Percentiles rank a stretch among this genome's conserved stretches.
phyloP scores from a whole-genome alignment of 495 filamentous ascomycete species.

The Oidiodendron maius region DNA sequence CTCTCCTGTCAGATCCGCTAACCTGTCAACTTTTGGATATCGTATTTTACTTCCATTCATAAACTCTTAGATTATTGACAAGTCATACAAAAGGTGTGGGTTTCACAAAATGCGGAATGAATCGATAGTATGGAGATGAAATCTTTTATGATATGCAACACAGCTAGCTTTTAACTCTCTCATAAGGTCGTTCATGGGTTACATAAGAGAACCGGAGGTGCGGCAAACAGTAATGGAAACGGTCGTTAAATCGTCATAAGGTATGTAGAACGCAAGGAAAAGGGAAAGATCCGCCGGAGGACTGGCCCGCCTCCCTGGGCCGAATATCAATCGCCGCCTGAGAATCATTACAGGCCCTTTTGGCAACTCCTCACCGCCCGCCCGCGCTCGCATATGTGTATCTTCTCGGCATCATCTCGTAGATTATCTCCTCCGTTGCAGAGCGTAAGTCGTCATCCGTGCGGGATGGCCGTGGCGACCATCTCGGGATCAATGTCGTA shows the following conservation, averaged over 20 bases:
- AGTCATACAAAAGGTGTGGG: too few species aligned
- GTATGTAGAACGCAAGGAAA: slow-evolving; percentile 19
- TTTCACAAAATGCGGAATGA: too few species aligned
- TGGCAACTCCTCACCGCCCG: slow-evolving; percentile 11
- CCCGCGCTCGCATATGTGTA: too few species aligned
- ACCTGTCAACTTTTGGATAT: too few species aligned
- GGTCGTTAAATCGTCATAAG: slow-evolving; percentile 22
- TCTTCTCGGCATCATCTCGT: slow-evolving; percentile 15
- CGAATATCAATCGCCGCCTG: too few species aligned
- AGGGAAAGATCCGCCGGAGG: slow-evolving; percentile 3
- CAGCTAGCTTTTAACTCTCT: slow-evolving; percentile 23
- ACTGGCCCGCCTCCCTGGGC: background rate
- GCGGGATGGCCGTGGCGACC: slow-evolving; percentile 9
- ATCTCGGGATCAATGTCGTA: slow-evolving; percentile 22
- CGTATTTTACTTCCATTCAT: too few species aligned
- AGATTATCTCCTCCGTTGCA: slow-evolving; percentile 16
- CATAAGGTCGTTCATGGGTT: slow-evolving; percentile 21
- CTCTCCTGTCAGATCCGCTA: too few species aligned
- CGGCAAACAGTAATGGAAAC: slow-evolving; percentile 5
- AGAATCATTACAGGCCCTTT: slow-evolving; percentile 22
- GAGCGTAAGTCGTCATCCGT: slow-evolving; percentile 25
- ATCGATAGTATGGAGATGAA: too few species aligned
- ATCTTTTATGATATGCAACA: slow-evolving; percentile 12
- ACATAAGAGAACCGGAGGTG: slow-evolving; percentile 20
- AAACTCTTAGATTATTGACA: too few species aligned